Evolutionary conservation across 495 filamentous ascomycete genomes (phyloP), one percentile per base, ranked within the genome.

Genomic region (Penicillium lagena): DNA sequence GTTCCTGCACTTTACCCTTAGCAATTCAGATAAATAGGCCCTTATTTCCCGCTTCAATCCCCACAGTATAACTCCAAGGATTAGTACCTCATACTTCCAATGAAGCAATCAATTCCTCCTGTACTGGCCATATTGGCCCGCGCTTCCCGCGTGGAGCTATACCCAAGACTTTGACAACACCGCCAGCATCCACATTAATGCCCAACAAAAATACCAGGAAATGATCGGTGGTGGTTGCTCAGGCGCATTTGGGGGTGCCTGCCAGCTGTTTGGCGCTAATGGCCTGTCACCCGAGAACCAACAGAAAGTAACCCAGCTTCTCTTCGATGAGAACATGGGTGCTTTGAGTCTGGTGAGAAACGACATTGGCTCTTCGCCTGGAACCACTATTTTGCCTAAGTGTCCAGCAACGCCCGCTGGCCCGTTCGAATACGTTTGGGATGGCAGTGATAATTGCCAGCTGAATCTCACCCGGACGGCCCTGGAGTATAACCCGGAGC

Each of bases 331-430:
- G 37, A 39, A 39, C 28, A 12, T 39, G 12, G 37, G 37, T 15
- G 76, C 75, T 13, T 54, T 80, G 14, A 68, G 62, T 9, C 75
- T 80, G 29, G 48, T 80, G 7, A 66, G 77, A 1, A 74, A 77
- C 46, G 58, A 71, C 9, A 67, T 78, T 54, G 75, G 75, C 7
- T 75, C 72, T 1, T 64, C 62, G 7, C 53, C 64, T 2, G 62
- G 30, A 17, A 42, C 40, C 27, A 37, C 46, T 7, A 73, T 73
- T 38, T 52, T 65, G 35, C 70, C 75, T 1, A 53, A 56, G 12
- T 61, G 57, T 37, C 68, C 70, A 8, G 60, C 59, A 22, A 55
- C 55, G 8, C 52, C 68, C 28, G 51, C 42, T 37, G 50, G 50
- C 10, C 52, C 54, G 35, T 61, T 66, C 0, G 63, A 66, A 29